These are phyloP conservation scores for Starmerella bombicola DNA, from an alignment of 805 yeast genomes.

Conservation along the genomic window DNA sequence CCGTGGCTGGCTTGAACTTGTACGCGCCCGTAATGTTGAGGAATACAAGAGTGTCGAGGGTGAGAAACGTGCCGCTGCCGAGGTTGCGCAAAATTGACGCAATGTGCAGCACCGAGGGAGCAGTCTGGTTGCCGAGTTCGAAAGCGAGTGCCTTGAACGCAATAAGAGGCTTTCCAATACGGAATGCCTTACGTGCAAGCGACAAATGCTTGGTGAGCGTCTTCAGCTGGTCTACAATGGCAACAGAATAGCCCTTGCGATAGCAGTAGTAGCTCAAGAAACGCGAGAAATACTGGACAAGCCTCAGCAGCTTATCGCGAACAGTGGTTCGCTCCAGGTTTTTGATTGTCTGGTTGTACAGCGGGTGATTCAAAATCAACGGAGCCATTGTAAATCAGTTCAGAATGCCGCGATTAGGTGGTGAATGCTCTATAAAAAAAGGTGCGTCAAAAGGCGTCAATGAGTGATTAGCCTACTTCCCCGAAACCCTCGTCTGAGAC, in stretches of 20 bases:
- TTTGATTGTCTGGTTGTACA: slow-evolving; percentile 16
- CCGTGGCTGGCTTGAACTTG: slow-evolving; percentile 28
- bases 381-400: slow-evolving; percentile 4
- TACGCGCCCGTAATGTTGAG: slow-evolving; percentile 23
- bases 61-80: slow-evolving; percentile 28
- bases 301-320: slow-evolving; percentile 67
- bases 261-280: slow-evolving; percentile 52
- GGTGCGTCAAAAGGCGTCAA: too few species aligned
- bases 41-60: slow-evolving; percentile 29
- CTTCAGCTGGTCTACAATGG: slow-evolving; percentile 39
- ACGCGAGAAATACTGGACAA: slow-evolving; percentile 68
- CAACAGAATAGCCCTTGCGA: slow-evolving; percentile 42
- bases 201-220: slow-evolving; percentile 51
- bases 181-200: slow-evolving; percentile 65
- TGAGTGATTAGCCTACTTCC: too few species aligned
- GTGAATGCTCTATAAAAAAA: too few species aligned
- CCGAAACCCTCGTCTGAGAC: too few species aligned
- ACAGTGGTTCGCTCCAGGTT: slow-evolving; percentile 37
- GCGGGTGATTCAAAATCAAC: slow-evolving; percentile 19
- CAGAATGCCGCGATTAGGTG: too few species aligned
- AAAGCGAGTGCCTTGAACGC: slow-evolving; percentile 58
- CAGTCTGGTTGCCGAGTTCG: slow-evolving; percentile 56
- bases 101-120: slow-evolving; percentile 44
- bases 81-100: slow-evolving; percentile 30
- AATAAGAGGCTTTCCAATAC: slow-evolving; percentile 66